A percentile compares a stretch with the other conserved stretches of the same genome.
phyloP scores from a whole-genome alignment of 2,329 filamentous ascomycete species.

The Nothophaeocryptopus gaeumannii region DNA sequence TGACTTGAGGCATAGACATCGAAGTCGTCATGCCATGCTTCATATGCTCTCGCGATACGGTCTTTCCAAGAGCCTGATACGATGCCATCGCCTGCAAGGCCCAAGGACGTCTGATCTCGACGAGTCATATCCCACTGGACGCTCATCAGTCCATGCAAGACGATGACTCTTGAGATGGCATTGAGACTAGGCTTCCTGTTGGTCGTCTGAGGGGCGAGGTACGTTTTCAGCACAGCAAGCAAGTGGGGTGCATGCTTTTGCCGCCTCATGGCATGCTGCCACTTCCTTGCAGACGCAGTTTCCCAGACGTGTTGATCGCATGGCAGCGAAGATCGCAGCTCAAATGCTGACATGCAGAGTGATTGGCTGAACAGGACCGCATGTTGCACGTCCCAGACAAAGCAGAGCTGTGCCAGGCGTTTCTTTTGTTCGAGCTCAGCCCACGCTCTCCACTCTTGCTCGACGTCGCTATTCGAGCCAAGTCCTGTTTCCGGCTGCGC shows the following conservation, averaged over 20 bases:
- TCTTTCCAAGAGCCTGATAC: constrained; percentile 44
- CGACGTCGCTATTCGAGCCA: constrained; percentile 40
- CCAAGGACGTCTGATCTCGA: constrained; percentile 60
- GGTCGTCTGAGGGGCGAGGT: constrained; percentile 45
- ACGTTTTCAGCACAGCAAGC: constrained; percentile 56
- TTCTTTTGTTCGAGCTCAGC: constrained; percentile 59
- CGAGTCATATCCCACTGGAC: constrained; percentile 62
- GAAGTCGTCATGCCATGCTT: constrained; percentile 59
- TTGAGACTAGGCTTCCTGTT: constrained; percentile 42
- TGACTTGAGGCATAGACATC: constrained; percentile 46
- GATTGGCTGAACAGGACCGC: constrained; percentile 65
- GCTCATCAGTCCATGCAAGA: constrained; percentile 62
- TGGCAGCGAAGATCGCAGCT: constrained; percentile 57
- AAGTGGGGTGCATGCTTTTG: constrained; percentile 36
- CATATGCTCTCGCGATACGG: constrained; percentile 54
- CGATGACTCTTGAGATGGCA: constrained; percentile 51
- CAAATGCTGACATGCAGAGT: constrained; percentile 64
- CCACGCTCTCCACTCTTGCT: constrained; percentile 53
- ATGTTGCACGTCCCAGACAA: constrained; percentile 66
- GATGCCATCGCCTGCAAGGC: constrained; percentile 24
- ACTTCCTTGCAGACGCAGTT: constrained; percentile 52
- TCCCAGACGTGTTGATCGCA: constrained; percentile 58
- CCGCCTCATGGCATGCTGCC: constrained; percentile 34
- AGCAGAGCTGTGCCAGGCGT: constrained; percentile 58
- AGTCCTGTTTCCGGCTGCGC: constrained; percentile 40